Evolutionary conservation across 768 basidiomycete species (phyloP).

Genomic region (Pleurotus tuoliensis): DNA sequence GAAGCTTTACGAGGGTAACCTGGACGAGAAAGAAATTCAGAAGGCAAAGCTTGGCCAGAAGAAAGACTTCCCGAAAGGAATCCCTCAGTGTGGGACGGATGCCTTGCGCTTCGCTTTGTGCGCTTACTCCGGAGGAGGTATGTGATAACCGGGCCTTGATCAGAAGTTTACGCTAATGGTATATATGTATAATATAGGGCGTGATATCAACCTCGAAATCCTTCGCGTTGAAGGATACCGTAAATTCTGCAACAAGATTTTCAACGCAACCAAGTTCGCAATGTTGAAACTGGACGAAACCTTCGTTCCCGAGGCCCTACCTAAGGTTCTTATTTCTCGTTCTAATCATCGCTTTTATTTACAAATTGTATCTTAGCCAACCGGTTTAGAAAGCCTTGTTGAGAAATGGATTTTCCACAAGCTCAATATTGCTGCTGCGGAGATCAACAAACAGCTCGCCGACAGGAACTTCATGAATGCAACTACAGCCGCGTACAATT

Average conservation of each 20-base stretch:
- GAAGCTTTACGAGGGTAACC: slow-evolving; percentile 85
- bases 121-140: slow-evolving; percentile 89
- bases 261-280: slow-evolving; percentile 99
- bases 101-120: slow-evolving; percentile 93
- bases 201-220: slow-evolving; percentile 97
- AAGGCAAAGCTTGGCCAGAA: slow-evolving; percentile 96
- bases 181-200: slow-evolving; percentile 43
- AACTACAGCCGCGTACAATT: slow-evolving; percentile 80
- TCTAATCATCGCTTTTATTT: not conserved
- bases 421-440: slow-evolving; percentile 74
- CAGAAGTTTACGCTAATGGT: too few species aligned
- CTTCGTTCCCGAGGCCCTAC: slow-evolving; percentile 70
- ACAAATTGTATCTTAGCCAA: slow-evolving; percentile 49
- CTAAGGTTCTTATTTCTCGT: slow-evolving; percentile 45
- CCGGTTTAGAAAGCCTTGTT: slow-evolving; percentile 86
- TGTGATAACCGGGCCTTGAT: too few species aligned
- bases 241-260: slow-evolving; percentile 99
- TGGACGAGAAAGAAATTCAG: slow-evolving; percentile 88
- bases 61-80: slow-evolving; percentile 98
- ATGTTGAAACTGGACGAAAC: slow-evolving; percentile 90
- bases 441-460: slow-evolving; percentile 70
- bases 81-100: slow-evolving; percentile 97
- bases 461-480: slow-evolving; percentile 93
- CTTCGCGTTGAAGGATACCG: slow-evolving; percentile 95
- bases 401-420: slow-evolving; percentile 97